Base-by-base conservation (phyloP, 495 filamentous ascomycete genomes). In the Podospora pseudocomata region DNA sequence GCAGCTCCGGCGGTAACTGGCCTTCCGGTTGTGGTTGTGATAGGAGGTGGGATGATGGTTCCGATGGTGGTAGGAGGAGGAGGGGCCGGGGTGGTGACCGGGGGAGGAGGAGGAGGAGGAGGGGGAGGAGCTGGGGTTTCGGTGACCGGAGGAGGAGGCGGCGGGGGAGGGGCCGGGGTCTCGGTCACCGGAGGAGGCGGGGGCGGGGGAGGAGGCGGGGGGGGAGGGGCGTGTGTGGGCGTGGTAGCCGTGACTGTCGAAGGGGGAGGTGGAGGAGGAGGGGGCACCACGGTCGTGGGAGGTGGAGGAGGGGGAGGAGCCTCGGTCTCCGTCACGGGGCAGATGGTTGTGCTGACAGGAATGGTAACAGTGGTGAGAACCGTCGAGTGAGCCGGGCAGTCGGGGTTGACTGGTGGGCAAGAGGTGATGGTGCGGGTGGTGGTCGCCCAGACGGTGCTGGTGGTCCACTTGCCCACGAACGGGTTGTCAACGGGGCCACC, bases 361-460 rank as follows among this genome's bases (percentile, higher is more conserved):
- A 77, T 64, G 62, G 69, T 76, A 23, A 80, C 72, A 61, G 74
- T 81, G 5, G 79, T 79, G 30, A 77, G 66, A 74, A 76, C 76
- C 44, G 69, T 77, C 74, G 75, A 67, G 60, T 75, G 57, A 57
- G 70, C 71, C 57, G 77, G 63, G 75, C 81, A 74, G 61, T 65
- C 58, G 64, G 74, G 60, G 55, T 71, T 26, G 53, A 60, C 20
- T 13, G 75, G 72, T 11, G 64, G 53, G 71, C 73, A 80, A 64
- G 67, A 68, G 27, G 70, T 74, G 71, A 78, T 74, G 65, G 76
- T 78, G 30, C 71, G 65, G 23, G 68, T 66, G 20, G 49, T 65
- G 66, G 66, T 78, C 30, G 70, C 71, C 55, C 72, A 77, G 71
- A 77, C 66, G 60, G 79, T 79, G 67, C 64, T 79, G 44, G 76